Base-by-base conservation (phyloP, 306 rosid genomes). In the Ammopiptanthus mongolicus region DNA sequence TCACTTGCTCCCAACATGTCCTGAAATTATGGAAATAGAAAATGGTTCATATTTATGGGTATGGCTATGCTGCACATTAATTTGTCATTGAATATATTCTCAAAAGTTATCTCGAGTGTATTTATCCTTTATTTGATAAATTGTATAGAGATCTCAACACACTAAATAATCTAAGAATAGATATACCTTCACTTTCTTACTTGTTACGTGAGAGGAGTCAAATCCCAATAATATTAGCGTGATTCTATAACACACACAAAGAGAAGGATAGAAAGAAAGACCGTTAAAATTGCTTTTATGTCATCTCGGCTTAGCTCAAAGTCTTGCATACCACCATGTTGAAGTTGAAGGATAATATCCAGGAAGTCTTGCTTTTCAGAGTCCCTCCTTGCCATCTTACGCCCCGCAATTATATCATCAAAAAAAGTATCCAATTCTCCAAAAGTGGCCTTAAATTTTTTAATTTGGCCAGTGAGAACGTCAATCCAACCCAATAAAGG, bases 201-300 rank as follows among this genome's bases (percentile, higher is more conserved):
- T n/a, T n/a, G n/a, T n/a, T n/a, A n/a, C n/a, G n/a, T n/a, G n/a
- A n/a, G n/a, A n/a, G n/a, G n/a, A n/a, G n/a, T n/a, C n/a, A n/a
- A n/a, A n/a, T n/a, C n/a, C n/a, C n/a, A n/a, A n/a, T n/a, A n/a
- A n/a, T n/a, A n/a, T n/a, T n/a, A n/a, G n/a, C n/a, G n/a, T n/a
- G n/a, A n/a, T n/a, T n/a, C n/a, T n/a, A n/a, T n/a, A n/a, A n/a
- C n/a, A n/a, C n/a, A n/a, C n/a, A n/a, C 3, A 8, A 8, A 67
- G 50, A 33, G 25, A 14, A 5, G 37, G 19, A 58, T 31, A 37
- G 58, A 70, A 15, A 70, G 37, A 53, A 6, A 46, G 3, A 84
- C 86, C 86, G 55, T 7, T n/a, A 85, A 0, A 39, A 85, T 3
- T 8, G 82, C 82, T 75, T 85, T 85, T 62, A 81, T 37, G 80